Percentiles rank a stretch among this genome's conserved stretches.
Evolutionary conservation across 2,329 filamentous ascomycete genomes (phyloP).

Genomic region (Monilinia fructigena): DNA sequence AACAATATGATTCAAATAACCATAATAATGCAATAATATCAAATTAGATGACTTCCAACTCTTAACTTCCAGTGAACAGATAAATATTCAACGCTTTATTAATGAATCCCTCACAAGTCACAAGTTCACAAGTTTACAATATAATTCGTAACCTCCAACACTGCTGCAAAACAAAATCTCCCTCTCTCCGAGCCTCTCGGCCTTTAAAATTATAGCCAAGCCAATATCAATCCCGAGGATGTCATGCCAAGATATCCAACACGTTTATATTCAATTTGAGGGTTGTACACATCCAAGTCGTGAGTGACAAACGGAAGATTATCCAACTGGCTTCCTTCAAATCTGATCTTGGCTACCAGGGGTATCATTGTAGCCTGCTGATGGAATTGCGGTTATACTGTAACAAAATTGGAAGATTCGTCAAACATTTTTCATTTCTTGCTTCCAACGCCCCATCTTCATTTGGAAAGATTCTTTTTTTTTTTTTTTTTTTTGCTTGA

Average conservation of each 20-base stretch:
- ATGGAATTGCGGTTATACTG: too few species aligned
- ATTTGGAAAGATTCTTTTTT: too few species aligned
- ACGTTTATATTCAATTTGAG: neutral
- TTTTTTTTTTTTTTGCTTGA: too few species aligned
- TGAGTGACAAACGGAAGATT: neutral
- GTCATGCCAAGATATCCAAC: neutral
- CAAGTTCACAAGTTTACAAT: too few species aligned
- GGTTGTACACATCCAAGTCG: neutral
- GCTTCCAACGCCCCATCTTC: too few species aligned
- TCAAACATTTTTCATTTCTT: neutral
- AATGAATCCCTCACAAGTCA: too few species aligned
- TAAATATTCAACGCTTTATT: too few species aligned
- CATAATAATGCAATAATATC: too few species aligned
- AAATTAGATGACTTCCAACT: too few species aligned
- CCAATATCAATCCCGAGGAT: neutral
- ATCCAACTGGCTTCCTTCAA: neutral
- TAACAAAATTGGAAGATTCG: neutral
- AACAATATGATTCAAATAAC: too few species aligned
- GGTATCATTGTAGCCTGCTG: too few species aligned
- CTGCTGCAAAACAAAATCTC: neutral
- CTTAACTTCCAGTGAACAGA: too few species aligned
- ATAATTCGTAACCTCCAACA: neutral
- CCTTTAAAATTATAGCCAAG: slow-evolving; percentile 8
- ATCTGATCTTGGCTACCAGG: neutral
- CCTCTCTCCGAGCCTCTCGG: neutral